Base-by-base conservation (phyloP, 1,139 yeast genomes). In the Candida mesenterica region DNA sequence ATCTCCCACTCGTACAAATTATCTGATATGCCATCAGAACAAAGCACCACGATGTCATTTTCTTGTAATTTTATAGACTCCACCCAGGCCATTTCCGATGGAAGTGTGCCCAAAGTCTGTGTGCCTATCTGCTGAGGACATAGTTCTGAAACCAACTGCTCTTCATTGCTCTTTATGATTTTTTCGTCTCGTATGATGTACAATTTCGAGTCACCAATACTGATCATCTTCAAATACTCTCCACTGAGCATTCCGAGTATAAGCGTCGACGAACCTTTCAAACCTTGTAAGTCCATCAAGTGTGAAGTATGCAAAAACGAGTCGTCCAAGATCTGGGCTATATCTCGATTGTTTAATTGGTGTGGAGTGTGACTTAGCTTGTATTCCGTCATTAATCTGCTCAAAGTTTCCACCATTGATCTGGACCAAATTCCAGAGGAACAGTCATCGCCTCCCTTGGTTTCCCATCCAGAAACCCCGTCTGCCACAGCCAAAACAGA, bases 381-480 rank as follows among this genome's bases (percentile, higher is more conserved):
- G 45, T 67, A 69, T 41, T 67, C 73, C 0, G 77, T 65, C 63
- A 75, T 67, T 29, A 72, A 57, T 18, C 79, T 48, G 49, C 75
- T 65, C 39, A 72, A 58, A 10, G 79, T 73, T 49, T 76, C 81
- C 30, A 77, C 56, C 66, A 77, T 71, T 2, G 76, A 65, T 36
- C 82, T 59, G 3, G 81, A 70, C 79, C 81, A 77, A 10, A 75
- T 61, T 1, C 82, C 80, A 6, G 71, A 62, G 45, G 68, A 52
- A 46, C 75, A 40, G 54, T 73, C 61, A 46, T 58, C 59, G 2
- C 39, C 44, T 10, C 69, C 55, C 44, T 68, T 54, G 46, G 68
- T 55, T 59, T 73, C 75, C 82, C 82, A 77, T 3, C 81, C 81
- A 19, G 77, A 69, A 6, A 77, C 80, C 0, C 83, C 83, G 50